phyloP scores from a whole-genome alignment of 306 rosid genomes.

The Sphenostylis stenocarpa region DNA sequence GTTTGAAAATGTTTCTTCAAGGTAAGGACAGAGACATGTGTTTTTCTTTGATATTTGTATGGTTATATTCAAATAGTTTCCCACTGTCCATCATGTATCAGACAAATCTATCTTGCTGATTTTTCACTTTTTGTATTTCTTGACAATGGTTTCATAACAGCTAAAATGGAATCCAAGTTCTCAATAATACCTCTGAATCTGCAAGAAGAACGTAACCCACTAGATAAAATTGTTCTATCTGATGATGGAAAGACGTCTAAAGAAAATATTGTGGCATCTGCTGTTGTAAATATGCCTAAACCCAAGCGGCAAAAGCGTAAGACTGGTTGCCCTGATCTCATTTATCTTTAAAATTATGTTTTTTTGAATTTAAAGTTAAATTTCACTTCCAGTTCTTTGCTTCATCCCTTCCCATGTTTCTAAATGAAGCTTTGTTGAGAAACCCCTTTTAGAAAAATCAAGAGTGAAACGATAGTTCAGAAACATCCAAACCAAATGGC shows the following conservation, averaged over 20 bases:
- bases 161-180: constrained; percentile 48
- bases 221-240: constrained; percentile 28
- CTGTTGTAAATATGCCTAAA: constrained; percentile 43
- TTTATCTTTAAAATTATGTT: constrained; percentile 5
- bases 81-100: neutral
- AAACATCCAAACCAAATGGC: neutral
- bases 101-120: constrained; percentile 4
- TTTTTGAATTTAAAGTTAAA: constrained; percentile 9
- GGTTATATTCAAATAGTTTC: constrained; percentile 22
- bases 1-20: constrained; percentile 53
- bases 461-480: neutral
- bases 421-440: constrained; percentile 12
- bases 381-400: neutral
- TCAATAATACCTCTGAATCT: constrained; percentile 12
- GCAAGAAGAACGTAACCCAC: constrained; percentile 30
- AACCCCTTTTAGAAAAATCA: neutral
- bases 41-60: constrained; percentile 18
- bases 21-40: constrained; percentile 50
- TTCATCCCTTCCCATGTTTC: neutral
- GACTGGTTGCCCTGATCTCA: constrained; percentile 29
- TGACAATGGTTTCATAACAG: constrained; percentile 36
- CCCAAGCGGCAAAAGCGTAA: constrained; percentile 72
- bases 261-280: constrained; percentile 9
- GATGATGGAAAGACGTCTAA: constrained; percentile 45
- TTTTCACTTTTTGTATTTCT: constrained; percentile 22